These are phyloP conservation scores for Iris pallida DNA, from an alignment of 116 monocot species.

Conservation along the genomic window DNA sequence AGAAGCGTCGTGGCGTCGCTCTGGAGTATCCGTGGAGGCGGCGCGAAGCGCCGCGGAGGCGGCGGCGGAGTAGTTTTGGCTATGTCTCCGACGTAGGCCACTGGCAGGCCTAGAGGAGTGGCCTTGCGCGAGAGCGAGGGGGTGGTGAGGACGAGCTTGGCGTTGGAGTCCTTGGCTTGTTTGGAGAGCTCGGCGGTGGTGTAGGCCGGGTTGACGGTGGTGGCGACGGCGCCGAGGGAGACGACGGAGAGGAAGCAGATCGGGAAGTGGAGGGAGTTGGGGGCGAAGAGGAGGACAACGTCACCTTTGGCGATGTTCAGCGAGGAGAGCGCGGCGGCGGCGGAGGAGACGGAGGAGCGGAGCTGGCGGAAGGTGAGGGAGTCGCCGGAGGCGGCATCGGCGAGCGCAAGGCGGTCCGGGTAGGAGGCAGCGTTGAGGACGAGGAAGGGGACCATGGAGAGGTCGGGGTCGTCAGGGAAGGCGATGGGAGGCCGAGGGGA, in stretches of 20 bases:
- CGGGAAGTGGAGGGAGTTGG: conserved; percentile 56
- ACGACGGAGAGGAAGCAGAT: conserved; percentile 62
- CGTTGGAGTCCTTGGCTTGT: conserved; percentile 40
- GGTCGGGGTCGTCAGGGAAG: conserved; percentile 21
- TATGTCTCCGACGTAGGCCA: too few relatives aligned
- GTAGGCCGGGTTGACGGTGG: conserved; percentile 70
- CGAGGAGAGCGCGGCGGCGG: conserved; percentile 39
- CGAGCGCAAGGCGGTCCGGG: conserved; percentile 41
- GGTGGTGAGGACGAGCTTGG: conserved; percentile 49
- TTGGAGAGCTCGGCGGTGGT: conserved; percentile 60
- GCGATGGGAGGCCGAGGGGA: conserved; percentile 15
- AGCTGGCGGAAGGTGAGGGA: conserved; percentile 48
- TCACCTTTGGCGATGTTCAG: conserved; percentile 41
- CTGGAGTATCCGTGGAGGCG: conserved; percentile 20
- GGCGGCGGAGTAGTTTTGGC: too few relatives aligned
- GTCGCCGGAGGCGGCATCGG: conserved; percentile 29
- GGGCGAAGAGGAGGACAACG: conserved; percentile 57
- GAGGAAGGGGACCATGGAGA: conserved; percentile 39
- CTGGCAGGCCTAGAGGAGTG: too few relatives aligned
- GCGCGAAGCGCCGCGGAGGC: too few relatives aligned
- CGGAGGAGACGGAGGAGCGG: conserved; percentile 34
- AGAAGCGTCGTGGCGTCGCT: conserved; percentile 43
- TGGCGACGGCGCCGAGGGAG: conserved; percentile 57
- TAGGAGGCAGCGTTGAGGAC: conserved; percentile 13
- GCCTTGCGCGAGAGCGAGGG: conserved; percentile 39